Conservation (phyloP, 1,139 yeast genomes). For the Pichia sp. region DNA sequence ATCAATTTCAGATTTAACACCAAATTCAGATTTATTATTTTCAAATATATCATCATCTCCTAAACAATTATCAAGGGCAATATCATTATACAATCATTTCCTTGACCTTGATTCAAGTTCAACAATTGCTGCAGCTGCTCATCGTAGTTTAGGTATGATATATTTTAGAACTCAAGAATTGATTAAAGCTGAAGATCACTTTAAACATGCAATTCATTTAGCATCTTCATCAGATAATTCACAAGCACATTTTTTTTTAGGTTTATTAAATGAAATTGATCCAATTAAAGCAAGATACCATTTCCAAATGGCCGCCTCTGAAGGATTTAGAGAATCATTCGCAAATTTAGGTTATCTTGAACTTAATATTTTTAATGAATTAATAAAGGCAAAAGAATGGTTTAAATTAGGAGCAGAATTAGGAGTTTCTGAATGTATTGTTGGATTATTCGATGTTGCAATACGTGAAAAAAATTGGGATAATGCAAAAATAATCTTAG, state of each 20-base stretch:
- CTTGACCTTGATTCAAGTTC: slow-evolving; percentile 49
- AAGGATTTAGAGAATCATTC: slow-evolving; percentile 73
- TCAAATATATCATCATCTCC: slow-evolving; percentile 20
- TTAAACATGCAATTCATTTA: slow-evolving; percentile 53
- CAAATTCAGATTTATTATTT: slow-evolving; percentile 19
- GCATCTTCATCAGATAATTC: slow-evolving; percentile 56
- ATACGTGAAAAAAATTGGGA: slow-evolving; percentile 18
- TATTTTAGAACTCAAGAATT: slow-evolving; percentile 51
- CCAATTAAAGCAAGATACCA: slow-evolving; percentile 60
- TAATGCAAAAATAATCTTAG: slow-evolving; percentile 18
- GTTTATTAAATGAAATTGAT: slow-evolving; percentile 57
- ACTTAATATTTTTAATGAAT: slow-evolving; percentile 55
- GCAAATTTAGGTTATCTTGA: slow-evolving; percentile 74
- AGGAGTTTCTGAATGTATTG: slow-evolving; percentile 53
- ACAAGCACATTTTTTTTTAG: slow-evolving; percentile 72
- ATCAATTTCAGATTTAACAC: not conserved
- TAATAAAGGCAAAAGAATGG: slow-evolving; percentile 67
- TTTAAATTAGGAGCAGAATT: slow-evolving; percentile 73
- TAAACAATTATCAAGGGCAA: slow-evolving; percentile 44
- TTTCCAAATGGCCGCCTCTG: slow-evolving; percentile 67
- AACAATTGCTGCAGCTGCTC: slow-evolving; percentile 65
- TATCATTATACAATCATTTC: slow-evolving; percentile 55
- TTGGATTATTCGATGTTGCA: slow-evolving; percentile 67
- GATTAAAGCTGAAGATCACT: slow-evolving; percentile 45
- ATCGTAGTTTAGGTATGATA: slow-evolving; percentile 62